Evolutionary conservation across 2,329 filamentous ascomycete genomes (phyloP), one percentile per base, ranked within the genome.

Genomic region (Neonectria magnoliae): DNA sequence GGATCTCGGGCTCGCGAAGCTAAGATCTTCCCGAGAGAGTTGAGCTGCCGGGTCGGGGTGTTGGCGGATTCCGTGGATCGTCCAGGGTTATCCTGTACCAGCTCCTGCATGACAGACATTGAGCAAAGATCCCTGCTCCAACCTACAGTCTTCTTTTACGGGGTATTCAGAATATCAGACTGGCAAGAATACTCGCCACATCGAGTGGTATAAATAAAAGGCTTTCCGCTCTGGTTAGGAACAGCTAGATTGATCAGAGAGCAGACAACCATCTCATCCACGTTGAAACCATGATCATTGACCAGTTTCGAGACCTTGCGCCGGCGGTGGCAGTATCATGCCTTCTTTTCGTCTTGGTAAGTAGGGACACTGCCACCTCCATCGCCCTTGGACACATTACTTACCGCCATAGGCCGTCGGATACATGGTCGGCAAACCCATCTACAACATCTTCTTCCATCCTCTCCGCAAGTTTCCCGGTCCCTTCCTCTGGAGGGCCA

Each of bases 401-500:
- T 8, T 16, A 16, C 36, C 14, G 14, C 14, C 1, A 6, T 14
- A 38, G 36, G 7, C 36, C 14, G 36, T 38, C 14, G 36, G 36
- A 7, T 38, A 38, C 36, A 3, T n/a, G 2, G 14, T 38, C 6
- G 14, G 36, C 8, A 38, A 8, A 16, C 36, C 18, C 7, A 31
- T 54, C 36, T 58, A 62, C n/a, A 45, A 57, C 22, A 6, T 65
- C 5, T 58, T 33, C 13, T 38, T 58, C 31, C 48, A 62, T 47
- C 62, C 62, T 1, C 48, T 65, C 4, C 51, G 48, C 2, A 36
- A 38, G 2, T 65, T 29, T 16, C 62, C 62, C 6, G 62, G 62
- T 1, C 62, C 62, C 5, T 47, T 45, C 16, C 31, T 55, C 3
- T 65, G 58, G 57, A 54, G 53, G 3, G 18, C 20, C 11, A 54